These are phyloP conservation scores for Artemisia tridentata DNA, from an alignment of 129 eudicot genomes.

Conservation along the genomic window DNA sequence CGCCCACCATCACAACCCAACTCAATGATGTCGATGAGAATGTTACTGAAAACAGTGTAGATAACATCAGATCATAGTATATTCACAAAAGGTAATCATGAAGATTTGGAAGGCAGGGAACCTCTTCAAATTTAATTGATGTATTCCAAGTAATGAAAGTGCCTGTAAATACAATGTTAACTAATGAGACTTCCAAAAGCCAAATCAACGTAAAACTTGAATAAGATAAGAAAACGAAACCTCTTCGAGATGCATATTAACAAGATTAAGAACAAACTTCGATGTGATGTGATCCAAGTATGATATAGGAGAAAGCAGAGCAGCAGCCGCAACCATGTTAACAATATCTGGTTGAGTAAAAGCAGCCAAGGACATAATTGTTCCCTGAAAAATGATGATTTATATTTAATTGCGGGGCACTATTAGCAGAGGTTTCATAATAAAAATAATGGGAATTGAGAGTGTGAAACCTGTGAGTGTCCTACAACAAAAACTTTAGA, in stretches of 20 bases:
- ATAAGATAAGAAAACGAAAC: constrained; percentile 30
- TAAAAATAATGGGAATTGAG: not conserved
- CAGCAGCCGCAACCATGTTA: constrained; percentile 84
- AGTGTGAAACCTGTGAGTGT: constrained; percentile 78
- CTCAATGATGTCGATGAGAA: constrained; percentile 58
- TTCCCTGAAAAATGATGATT: constrained; percentile 54
- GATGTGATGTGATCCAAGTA: constrained; percentile 86
- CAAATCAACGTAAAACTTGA: constrained; percentile 1
- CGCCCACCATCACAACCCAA: constrained; percentile 69
- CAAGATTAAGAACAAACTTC: constrained; percentile 70
- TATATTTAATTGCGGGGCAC: not conserved
- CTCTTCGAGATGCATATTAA: constrained; percentile 70
- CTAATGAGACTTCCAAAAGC: constrained; percentile 21
- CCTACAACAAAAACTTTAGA: constrained; percentile 84
- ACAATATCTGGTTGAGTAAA: constrained; percentile 79
- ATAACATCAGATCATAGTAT: constrained; percentile 12
- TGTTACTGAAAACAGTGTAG: constrained; percentile 46
- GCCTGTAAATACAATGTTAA: constrained; percentile 37
- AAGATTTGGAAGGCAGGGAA: constrained; percentile 22
- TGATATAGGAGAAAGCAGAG: constrained; percentile 92
- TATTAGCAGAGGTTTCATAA: not conserved
- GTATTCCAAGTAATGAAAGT: constrained; percentile 73
- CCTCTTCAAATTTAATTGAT: constrained; percentile 93
- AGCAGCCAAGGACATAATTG: constrained; percentile 94
- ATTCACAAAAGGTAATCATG: constrained; percentile 4